phyloP scores from a whole-genome alignment of 257 asterid genomes.

The Lycium barbarum region DNA sequence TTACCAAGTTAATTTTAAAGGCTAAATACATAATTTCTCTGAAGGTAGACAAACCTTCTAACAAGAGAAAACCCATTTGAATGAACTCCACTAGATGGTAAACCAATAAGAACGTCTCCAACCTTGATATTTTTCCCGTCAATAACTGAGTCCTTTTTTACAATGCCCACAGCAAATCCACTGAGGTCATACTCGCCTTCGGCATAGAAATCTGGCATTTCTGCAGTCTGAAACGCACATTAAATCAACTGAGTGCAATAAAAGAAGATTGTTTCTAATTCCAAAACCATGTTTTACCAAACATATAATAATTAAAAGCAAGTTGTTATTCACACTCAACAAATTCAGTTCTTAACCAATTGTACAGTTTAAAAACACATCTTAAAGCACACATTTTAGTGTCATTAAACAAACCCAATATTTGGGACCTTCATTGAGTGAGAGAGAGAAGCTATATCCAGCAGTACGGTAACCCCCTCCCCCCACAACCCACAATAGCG shows the following conservation, averaged over 20 bases:
- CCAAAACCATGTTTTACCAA: conserved; percentile 16
- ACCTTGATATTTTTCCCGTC: conserved; percentile 75
- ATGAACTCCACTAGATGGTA: conserved; percentile 97
- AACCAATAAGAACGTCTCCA: conserved; percentile 87
- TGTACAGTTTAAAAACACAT: not conserved
- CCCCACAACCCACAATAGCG: not conserved
- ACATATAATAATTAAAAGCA: not conserved
- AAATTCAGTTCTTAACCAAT: not conserved
- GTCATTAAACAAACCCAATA: conserved; percentile 19
- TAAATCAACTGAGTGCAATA: conserved; percentile 27
- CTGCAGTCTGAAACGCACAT: conserved; percentile 79
- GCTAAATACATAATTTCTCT: not conserved
- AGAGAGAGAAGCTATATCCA: not conserved
- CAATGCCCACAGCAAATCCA: conserved; percentile 93
- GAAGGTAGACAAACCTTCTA: conserved; percentile 60
- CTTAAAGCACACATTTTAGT: not conserved
- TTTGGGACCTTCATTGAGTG: not conserved
- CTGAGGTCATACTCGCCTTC: conserved; percentile 95
- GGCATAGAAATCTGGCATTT: conserved; percentile 95
- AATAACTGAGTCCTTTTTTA: conserved; percentile 74
- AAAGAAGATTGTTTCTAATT: conserved; percentile 12
- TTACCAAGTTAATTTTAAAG: not conserved
- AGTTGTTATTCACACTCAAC: not conserved
- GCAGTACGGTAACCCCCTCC: not conserved
- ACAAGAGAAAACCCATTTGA: conserved; percentile 94